These are phyloP conservation scores for Parachaetomium inaequale DNA, from an alignment of 495 filamentous ascomycete species.

Conservation along the genomic window DNA sequence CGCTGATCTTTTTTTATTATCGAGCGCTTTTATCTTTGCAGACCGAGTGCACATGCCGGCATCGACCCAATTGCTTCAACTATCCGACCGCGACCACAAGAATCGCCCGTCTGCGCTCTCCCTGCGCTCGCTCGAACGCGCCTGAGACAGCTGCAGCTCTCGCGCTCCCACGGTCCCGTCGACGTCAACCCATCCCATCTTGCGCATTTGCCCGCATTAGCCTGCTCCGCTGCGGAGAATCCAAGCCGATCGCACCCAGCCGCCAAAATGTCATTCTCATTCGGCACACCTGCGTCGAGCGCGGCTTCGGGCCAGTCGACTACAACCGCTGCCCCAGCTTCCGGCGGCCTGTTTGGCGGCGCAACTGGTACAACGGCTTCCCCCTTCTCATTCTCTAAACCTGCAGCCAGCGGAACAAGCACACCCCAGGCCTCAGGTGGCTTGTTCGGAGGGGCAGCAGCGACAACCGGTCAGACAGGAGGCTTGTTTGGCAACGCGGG, in stretches of 20 bases:
- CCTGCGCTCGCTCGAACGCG: neutral
- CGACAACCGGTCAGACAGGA: conserved; percentile 33
- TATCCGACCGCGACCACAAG: neutral
- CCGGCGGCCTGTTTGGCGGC: conserved; percentile 39
- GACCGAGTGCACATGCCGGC: neutral
- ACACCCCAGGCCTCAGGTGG: conserved; percentile 33
- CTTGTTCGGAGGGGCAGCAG: conserved; percentile 49
- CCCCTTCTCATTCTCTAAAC: conserved; percentile 37
- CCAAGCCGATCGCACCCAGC: neutral
- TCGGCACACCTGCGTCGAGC: conserved; percentile 38
- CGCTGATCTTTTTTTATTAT: neutral
- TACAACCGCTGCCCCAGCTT: conserved; percentile 40
- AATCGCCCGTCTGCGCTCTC: conserved; percentile 2
- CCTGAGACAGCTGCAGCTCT: conserved; percentile 1
- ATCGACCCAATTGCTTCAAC: conserved; percentile 9
- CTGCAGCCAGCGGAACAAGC: conserved; percentile 28
- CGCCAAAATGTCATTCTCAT: conserved; percentile 35
- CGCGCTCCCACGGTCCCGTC: neutral
- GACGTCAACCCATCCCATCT: neutral
- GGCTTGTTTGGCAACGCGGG: conserved; percentile 32
- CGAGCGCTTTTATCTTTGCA: neutral
- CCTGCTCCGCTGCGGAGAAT: neutral
- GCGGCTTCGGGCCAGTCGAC: conserved; percentile 36
- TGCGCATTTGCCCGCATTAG: neutral
- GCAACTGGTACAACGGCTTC: conserved; percentile 18